Conservation (phyloP, 106 monocot genomes). For the Agapanthus africanus region DNA sequence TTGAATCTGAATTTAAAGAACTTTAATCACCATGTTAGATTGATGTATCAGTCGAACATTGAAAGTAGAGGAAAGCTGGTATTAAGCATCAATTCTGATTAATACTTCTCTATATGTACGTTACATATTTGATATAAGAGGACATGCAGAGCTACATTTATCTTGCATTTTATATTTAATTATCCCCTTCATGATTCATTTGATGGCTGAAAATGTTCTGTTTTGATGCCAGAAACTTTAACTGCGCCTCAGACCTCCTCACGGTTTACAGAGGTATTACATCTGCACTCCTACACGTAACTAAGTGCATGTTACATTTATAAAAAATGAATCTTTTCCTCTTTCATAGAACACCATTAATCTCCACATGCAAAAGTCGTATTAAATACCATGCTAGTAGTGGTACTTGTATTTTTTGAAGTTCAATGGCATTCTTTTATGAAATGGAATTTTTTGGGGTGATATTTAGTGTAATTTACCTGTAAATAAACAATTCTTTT, state of each 20-base stretch:
- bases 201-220: background rate
- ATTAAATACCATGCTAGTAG: too few species aligned
- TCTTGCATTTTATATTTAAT: background rate
- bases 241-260: slow-evolving; percentile 16
- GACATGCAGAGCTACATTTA: background rate
- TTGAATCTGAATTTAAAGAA: background rate
- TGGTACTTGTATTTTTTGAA: too few species aligned
- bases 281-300: background rate
- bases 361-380: too few species aligned
- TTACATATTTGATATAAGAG: background rate
- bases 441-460: too few species aligned
- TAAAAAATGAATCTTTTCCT: too few species aligned
- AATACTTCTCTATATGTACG: too few species aligned
- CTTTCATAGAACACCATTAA: too few species aligned
- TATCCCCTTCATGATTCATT: background rate
- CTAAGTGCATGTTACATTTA: too few species aligned
- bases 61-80: background rate
- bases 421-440: too few species aligned
- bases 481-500: background rate
- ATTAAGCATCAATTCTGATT: too few species aligned
- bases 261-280: slow-evolving; percentile 27
- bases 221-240: slow-evolving; percentile 15
- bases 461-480: too few species aligned
- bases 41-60: background rate
- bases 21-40: background rate